Conservation (phyloP, 2,329 filamentous ascomycete genomes). For the Ophiostoma angusticollis region DNA sequence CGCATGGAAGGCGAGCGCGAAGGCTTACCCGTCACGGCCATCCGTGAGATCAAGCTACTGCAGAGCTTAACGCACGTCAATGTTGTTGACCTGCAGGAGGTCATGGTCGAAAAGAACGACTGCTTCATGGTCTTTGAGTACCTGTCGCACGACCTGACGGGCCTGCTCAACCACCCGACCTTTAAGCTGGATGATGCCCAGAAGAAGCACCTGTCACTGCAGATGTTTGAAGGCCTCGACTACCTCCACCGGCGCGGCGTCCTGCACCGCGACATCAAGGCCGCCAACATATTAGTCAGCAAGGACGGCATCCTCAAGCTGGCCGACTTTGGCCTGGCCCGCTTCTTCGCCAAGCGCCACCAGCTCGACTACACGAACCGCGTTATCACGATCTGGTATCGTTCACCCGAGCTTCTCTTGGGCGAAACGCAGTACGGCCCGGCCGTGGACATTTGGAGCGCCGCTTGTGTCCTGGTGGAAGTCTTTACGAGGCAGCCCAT, state of each 20-base stretch:
- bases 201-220: constrained; percentile 84
- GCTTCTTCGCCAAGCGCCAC: constrained; percentile 87
- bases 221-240: constrained; percentile 86
- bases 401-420: constrained; percentile 77
- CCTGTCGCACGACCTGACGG: constrained; percentile 88
- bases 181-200: constrained; percentile 76
- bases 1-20: constrained; percentile 89
- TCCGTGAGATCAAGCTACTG: constrained; percentile 83
- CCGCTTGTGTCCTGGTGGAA: constrained; percentile 90
- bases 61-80: constrained; percentile 74
- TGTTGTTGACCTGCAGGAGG: constrained; percentile 71
- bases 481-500: constrained; percentile 91
- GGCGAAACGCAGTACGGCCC: constrained; percentile 85
- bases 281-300: constrained; percentile 91
- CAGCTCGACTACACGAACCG: constrained; percentile 96
- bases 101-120: constrained; percentile 97
- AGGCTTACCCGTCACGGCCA: constrained; percentile 81
- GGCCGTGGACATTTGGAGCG: constrained; percentile 91
- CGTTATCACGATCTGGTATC: constrained; percentile 98
- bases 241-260: constrained; percentile 92
- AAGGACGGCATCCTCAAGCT: constrained; percentile 80
- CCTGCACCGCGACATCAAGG: constrained; percentile 94
- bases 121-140: constrained; percentile 99
- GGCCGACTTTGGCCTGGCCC: constrained; percentile 88
- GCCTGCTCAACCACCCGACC: constrained; percentile 83